phyloP scores from a whole-genome alignment of 192 early-diverging fungal genomes.

The Cladochytrium replicatum region DNA sequence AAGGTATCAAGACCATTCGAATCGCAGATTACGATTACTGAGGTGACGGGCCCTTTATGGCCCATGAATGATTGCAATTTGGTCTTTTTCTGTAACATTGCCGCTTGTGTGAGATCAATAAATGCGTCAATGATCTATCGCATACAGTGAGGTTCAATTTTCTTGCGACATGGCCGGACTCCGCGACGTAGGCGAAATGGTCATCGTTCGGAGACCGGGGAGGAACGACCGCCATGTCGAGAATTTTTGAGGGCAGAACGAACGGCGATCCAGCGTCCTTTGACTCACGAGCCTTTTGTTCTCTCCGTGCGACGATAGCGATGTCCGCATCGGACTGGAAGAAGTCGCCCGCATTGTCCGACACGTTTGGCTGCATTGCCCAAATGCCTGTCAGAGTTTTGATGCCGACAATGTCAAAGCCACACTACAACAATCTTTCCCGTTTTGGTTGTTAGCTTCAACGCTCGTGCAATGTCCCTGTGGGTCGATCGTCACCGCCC shows the following conservation, averaged over 20 bases:
- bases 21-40: slow-evolving; percentile 23
- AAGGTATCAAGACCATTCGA: slow-evolving; percentile 19
- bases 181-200: slow-evolving; percentile 48
- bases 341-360: slow-evolving; percentile 49
- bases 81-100: slow-evolving; percentile 25
- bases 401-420: too few species aligned
- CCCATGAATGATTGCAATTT: slow-evolving; percentile 30
- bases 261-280: slow-evolving; percentile 52
- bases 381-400: not conserved
- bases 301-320: slow-evolving; percentile 44
- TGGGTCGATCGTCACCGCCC: slow-evolving; percentile 97
- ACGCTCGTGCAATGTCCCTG: too few species aligned
- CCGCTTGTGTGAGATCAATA: slow-evolving; percentile 12
- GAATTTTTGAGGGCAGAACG: slow-evolving; percentile 51
- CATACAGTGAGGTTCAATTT: slow-evolving; percentile 57
- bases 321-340: slow-evolving; percentile 68
- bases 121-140: not conserved
- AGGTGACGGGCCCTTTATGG: slow-evolving; percentile 49
- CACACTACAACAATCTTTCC: too few species aligned
- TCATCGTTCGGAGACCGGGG: not conserved
- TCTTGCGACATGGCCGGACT: slow-evolving; percentile 59
- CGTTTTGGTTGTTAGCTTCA: too few species aligned
- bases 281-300: slow-evolving; percentile 20
- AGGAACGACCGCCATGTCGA: slow-evolving; percentile 32
- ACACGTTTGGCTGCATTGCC: slow-evolving; percentile 43